A percentile compares a stretch with the other conserved stretches of the same genome.
Evolutionary conservation across 2,329 filamentous ascomycete genomes (phyloP).

Genomic region (Escovopsis sp.): DNA sequence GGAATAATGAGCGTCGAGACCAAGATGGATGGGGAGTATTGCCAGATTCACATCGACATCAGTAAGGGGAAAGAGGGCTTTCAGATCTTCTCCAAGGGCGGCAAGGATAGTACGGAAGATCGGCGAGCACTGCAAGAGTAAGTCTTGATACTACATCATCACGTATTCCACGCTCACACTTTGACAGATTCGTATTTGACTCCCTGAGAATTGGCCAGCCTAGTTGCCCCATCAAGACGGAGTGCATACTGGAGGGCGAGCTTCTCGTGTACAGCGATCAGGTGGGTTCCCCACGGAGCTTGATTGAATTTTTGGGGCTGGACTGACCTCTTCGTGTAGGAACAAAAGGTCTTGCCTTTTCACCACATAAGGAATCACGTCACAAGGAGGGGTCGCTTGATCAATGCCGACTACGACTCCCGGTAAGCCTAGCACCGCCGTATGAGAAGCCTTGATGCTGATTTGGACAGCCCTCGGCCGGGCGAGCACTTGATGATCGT

Average conservation of each 20-base stretch:
- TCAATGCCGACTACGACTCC: constrained; percentile 56
- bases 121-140: constrained; percentile 43
- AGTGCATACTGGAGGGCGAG: constrained; percentile 74
- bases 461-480: constrained; percentile 25
- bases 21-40: constrained; percentile 84
- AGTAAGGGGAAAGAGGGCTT: constrained; percentile 39
- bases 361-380: constrained; percentile 74
- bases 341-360: constrained; percentile 55
- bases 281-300: constrained; percentile 15
- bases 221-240: constrained; percentile 42
- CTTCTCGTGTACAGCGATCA: constrained; percentile 62
- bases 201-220: constrained; percentile 47
- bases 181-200: constrained; percentile 38
- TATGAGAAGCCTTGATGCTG: constrained; percentile 13
- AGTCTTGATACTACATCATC: constrained; percentile 6
- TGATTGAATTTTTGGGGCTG: no score
- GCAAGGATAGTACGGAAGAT: constrained; percentile 73
- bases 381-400: constrained; percentile 51
- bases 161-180: constrained; percentile 5
- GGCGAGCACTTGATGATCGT: constrained; percentile 47
- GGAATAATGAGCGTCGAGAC: constrained; percentile 57
- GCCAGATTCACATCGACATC: constrained; percentile 70
- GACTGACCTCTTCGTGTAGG: constrained; percentile 15
- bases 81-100: constrained; percentile 83
- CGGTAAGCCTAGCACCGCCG: constrained; percentile 18